Percentiles rank a stretch among this genome's conserved stretches.
Conservation (phyloP, 2,329 filamentous ascomycete species). For the Aureobasidium sp. region DNA sequence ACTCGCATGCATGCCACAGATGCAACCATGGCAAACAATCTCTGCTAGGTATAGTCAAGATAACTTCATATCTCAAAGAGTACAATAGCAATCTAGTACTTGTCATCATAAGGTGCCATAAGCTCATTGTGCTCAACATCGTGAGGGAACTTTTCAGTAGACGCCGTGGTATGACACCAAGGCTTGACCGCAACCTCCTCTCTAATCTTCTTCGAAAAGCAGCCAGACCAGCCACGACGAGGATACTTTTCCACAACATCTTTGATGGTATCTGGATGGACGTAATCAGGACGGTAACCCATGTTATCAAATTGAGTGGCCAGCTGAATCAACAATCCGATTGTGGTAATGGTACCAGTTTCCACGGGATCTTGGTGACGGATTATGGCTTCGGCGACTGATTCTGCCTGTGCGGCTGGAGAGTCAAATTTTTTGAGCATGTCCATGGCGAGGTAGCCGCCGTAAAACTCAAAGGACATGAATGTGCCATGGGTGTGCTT, state of each 20-base stretch:
- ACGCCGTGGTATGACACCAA: slow-evolving; percentile 22
- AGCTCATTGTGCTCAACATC: slow-evolving; percentile 24
- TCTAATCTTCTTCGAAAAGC: slow-evolving; percentile 24
- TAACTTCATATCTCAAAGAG: not conserved
- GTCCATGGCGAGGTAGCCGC: slow-evolving; percentile 53
- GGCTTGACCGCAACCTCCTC: slow-evolving; percentile 25
- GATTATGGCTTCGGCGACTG: slow-evolving; percentile 64
- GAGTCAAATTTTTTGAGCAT: slow-evolving; percentile 44
- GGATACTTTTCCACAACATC: slow-evolving; percentile 23
- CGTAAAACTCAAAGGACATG: slow-evolving; percentile 67
- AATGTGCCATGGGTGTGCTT: slow-evolving; percentile 51
- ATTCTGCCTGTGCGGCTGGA: slow-evolving; percentile 55
- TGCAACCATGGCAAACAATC: not conserved
- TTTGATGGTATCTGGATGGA: slow-evolving; percentile 23
- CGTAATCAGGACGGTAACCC: slow-evolving; percentile 23
- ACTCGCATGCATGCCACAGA: too few species aligned
- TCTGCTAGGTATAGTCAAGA: not conserved
- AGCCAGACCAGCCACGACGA: slow-evolving; percentile 23
- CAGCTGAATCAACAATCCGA: slow-evolving; percentile 24
- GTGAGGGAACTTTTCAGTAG: slow-evolving; percentile 20
- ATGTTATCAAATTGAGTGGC: slow-evolving; percentile 26
- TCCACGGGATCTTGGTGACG: slow-evolving; percentile 55
- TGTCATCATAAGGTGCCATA: slow-evolving; percentile 24
- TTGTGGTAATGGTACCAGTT: slow-evolving; percentile 22
- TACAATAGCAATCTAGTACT: not conserved